phyloP scores from a whole-genome alignment of 495 filamentous ascomycete genomes.

The Trichoderma orchidacearum region DNA sequence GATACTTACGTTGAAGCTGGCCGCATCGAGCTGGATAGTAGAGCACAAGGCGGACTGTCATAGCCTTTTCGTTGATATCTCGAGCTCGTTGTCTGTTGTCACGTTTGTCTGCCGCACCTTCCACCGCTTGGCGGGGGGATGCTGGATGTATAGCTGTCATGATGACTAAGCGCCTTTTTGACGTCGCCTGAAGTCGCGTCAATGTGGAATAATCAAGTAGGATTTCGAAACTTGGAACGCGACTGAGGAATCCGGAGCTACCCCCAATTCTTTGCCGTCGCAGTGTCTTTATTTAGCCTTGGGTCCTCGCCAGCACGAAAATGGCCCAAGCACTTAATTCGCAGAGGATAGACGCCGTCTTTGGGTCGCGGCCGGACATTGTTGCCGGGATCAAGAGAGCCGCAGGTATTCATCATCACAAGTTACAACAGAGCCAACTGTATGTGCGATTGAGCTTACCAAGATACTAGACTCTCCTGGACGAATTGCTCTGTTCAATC shows the following conservation, averaged over 20 bases:
- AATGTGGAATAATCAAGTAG: neutral
- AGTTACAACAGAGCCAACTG: neutral
- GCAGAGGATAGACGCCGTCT: conserved; percentile 26
- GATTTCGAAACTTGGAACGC: neutral
- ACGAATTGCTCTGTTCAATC: conserved; percentile 36
- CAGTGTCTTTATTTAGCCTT: neutral
- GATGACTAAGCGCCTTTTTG: neutral
- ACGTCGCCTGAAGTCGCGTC: neutral
- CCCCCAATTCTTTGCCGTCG: neutral
- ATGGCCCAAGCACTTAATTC: conserved; percentile 15
- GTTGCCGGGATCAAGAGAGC: conserved; percentile 26
- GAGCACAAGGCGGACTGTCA: neutral
- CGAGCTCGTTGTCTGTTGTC: no score
- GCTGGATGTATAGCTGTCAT: neutral
- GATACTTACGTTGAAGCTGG: neutral
- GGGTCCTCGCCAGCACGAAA: neutral
- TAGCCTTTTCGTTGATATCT: neutral
- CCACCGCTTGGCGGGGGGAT: neutral
- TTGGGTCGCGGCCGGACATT: conserved; percentile 30
- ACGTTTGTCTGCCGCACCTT: no score
- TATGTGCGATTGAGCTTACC: conserved; percentile 8
- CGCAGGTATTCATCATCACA: conserved; percentile 21
- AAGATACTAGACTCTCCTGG: conserved; percentile 22
- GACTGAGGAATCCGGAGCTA: neutral
- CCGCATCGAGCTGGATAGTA: neutral